Percentiles rank a stretch among this genome's conserved stretches.
These are phyloP conservation scores for Fusarium siculi DNA, from an alignment of 2,329 filamentous ascomycete genomes.

Conservation along the genomic window DNA sequence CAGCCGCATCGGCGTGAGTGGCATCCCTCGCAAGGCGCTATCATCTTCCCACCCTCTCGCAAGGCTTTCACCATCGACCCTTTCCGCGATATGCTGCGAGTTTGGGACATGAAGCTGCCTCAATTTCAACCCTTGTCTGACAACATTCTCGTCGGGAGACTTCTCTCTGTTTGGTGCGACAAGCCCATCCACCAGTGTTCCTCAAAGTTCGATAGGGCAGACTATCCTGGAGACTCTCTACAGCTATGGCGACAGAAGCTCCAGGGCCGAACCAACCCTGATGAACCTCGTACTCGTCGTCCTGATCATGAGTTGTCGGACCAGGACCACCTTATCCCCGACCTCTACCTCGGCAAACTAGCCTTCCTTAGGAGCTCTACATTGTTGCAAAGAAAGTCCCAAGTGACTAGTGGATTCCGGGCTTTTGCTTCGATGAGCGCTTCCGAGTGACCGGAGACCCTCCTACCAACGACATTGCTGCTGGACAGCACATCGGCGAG, in stretches of 20 bases:
- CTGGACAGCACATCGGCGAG: not conserved
- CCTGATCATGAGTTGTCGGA: not conserved
- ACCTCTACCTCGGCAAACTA: not conserved
- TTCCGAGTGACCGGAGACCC: not conserved
- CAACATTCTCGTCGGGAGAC: not conserved
- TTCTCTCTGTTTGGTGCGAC: not conserved
- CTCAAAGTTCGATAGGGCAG: not conserved
- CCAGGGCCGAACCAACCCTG: not conserved
- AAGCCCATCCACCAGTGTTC: not conserved
- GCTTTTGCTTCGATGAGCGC: not conserved
- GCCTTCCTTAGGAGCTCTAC: not conserved
- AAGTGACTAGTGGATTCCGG: not conserved
- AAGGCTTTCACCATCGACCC: not conserved
- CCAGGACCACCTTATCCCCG: not conserved
- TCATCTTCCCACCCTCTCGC: not conserved
- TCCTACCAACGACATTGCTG: not conserved
- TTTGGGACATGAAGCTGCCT: not conserved
- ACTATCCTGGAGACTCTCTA: not conserved
- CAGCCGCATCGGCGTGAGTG: not conserved
- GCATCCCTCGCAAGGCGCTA: not conserved
- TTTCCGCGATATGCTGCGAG: not conserved
- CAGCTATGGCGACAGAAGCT: not conserved
- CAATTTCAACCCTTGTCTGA: not conserved
- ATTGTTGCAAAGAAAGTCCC: not conserved
- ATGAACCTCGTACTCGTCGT: not conserved